Evolutionary conservation across 768 basidiomycete species (phyloP).

Genomic region (Lactifluus subvellereus): DNA sequence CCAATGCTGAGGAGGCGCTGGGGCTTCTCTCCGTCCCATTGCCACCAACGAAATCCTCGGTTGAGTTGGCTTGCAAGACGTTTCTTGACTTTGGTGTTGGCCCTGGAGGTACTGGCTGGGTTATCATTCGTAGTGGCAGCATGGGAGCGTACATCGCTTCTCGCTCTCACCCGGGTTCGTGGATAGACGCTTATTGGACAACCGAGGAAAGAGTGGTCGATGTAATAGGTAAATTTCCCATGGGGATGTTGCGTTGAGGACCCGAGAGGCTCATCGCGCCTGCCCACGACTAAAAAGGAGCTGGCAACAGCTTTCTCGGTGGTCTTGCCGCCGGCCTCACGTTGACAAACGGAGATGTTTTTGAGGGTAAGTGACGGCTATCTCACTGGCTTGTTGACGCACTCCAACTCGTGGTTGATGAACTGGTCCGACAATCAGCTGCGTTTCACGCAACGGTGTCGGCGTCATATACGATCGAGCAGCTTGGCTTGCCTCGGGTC

Average conservation of each 20-base stretch:
- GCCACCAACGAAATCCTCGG: conserved; percentile 42
- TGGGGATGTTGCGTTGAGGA: conserved; percentile 8
- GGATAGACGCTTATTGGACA: conserved; percentile 76
- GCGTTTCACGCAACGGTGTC: conserved; percentile 71
- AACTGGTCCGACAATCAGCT: conserved; percentile 38
- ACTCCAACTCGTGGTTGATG: not conserved
- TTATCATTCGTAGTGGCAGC: conserved; percentile 70
- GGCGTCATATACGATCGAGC: conserved; percentile 79
- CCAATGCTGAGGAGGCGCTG: conserved; percentile 83
- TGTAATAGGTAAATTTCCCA: conserved; percentile 58
- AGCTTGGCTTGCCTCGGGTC: conserved; percentile 63
- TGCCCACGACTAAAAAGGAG: conserved; percentile 44
- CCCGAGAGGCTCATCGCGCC: conserved; percentile 13
- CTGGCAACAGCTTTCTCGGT: conserved; percentile 87
- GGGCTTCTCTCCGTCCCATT: conserved; percentile 51
- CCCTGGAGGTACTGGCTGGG: conserved; percentile 42
- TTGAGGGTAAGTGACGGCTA: conserved; percentile 46
- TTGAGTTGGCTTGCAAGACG: conserved; percentile 61
- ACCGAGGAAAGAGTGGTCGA: conserved; percentile 56
- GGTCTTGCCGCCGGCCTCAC: conserved; percentile 72
- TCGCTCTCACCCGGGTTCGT: conserved; percentile 38
- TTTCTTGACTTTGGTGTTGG: conserved; percentile 62
- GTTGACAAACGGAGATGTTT: conserved; percentile 51
- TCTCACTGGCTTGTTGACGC: conserved; percentile 18
- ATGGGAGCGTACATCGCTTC: conserved; percentile 65